Conservation (phyloP, 1,139 yeast genomes). For the Pichia sp. region DNA sequence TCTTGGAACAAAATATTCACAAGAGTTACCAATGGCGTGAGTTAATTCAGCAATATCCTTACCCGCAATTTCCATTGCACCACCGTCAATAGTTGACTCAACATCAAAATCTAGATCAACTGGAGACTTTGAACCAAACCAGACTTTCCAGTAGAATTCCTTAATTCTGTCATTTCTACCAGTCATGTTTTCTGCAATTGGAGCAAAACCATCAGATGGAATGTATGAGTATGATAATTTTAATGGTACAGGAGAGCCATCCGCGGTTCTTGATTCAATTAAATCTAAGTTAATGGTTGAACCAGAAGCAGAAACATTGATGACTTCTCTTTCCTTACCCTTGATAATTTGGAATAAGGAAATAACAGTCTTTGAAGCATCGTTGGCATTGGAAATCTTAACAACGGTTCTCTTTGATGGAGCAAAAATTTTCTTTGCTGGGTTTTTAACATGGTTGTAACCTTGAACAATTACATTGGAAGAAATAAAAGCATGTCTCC, state of each 20-base stretch:
- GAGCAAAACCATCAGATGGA: constrained; percentile 89
- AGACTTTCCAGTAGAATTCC: constrained; percentile 93
- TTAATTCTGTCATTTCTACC: constrained; percentile 91
- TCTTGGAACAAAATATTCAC: constrained; percentile 91
- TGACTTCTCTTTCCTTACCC: constrained; percentile 67
- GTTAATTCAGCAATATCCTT: constrained; percentile 86
- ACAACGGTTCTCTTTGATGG: constrained; percentile 65
- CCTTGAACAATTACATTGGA: constrained; percentile 82
- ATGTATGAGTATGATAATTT: constrained; percentile 73
- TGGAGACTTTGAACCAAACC: constrained; percentile 72
- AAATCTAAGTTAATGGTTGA: constrained; percentile 58
- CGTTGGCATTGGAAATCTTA: constrained; percentile 49
- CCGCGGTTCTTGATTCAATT: constrained; percentile 87
- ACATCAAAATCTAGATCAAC: constrained; percentile 54
- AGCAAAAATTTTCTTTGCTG: constrained; percentile 70
- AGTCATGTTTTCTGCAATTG: constrained; percentile 83
- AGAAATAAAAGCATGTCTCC: constrained; percentile 90
- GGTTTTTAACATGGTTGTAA: constrained; percentile 67
- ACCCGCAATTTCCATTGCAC: constrained; percentile 60
- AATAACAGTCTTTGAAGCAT: constrained; percentile 51
- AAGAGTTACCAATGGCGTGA: constrained; percentile 94
- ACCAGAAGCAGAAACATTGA: constrained; percentile 46
- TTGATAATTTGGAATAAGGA: constrained; percentile 64
- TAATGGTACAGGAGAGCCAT: constrained; percentile 64
- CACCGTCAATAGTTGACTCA: constrained; percentile 65